Evolutionary conservation across 2,329 filamentous ascomycete species (phyloP), one percentile per base, ranked within the genome.

Genomic region (Fusarium circinatum): DNA sequence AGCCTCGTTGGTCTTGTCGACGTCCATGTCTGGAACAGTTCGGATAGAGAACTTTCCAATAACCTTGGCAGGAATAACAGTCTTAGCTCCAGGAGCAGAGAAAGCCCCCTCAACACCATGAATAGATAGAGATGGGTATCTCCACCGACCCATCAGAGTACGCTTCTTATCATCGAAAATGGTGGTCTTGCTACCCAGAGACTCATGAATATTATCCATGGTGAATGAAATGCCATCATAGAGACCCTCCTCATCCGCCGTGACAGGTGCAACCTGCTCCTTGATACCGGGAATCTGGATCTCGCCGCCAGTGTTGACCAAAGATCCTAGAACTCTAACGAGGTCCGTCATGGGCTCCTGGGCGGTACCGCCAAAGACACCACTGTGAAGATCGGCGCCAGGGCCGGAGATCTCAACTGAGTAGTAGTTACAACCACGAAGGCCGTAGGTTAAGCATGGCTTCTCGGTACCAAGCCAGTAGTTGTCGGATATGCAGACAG

Each of bases 391-490:
- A 82, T 99, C 96, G 76, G 96, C 94, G 45, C 92, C 96, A 17
- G 96, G 96, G 2, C 96, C 96, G 14, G 93, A 95, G 73, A 99
- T 87, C 84, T 96, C 93, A 76, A 99, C 85, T 59, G 93, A 94
- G 87, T 98, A 99, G 89, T 99, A 99, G 87, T 97, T 98, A 91
- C 94, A 97, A 61, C 96, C 96, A 76, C 96, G 93, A 72, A 99
- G 92, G 78, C 96, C 96, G 83, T 99, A 99, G 15, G 96, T 99
- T 80, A 99, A 86, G 84, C 96, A 99, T 18, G 96, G 96, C 89
- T 98, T 98, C 89, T 98, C 95, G 11, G 96, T 98, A 67, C 96
- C 96, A 45, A 99, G 91, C 96, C 96, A 99, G 91, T 99, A 99
- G 89, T 99, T 99, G 85, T 99, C 96, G 54, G 94, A 98, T 82